phyloP scores from a whole-genome alignment of 1,139 yeast genomes.

The Debaryomyces udenii region DNA sequence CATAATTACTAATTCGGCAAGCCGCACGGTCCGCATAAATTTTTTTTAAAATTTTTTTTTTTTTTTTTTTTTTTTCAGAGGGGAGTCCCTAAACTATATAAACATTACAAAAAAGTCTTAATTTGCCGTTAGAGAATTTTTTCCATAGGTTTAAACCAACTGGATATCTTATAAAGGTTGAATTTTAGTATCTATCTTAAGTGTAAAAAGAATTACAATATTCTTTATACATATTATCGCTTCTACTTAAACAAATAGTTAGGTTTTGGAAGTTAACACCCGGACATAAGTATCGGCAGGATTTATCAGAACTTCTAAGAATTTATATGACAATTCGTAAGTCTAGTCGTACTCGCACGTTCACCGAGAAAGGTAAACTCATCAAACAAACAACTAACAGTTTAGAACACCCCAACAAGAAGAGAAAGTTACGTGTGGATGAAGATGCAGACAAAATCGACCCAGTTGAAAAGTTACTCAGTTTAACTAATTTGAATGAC shows the following conservation, averaged over 20 bases:
- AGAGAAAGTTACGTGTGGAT: conserved; percentile 17
- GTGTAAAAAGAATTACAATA: background rate
- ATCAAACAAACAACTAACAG: conserved; percentile 17
- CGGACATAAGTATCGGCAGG: conserved; percentile 1
- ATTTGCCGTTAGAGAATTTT: conserved; percentile 6
- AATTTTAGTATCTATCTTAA: conserved; percentile 1
- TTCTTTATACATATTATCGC: conserved; percentile 1
- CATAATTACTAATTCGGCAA: background rate
- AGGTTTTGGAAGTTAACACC: conserved; percentile 1
- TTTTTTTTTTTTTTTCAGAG: conserved; percentile 9
- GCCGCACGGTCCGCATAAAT: conserved; percentile 11
- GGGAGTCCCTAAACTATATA: conserved; percentile 8
- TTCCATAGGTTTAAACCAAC: background rate
- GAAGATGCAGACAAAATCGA: conserved; percentile 39
- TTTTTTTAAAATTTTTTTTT: conserved; percentile 8
- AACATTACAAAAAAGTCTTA: conserved; percentile 4
- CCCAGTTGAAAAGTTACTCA: conserved; percentile 48
- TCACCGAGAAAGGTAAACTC: conserved; percentile 24
- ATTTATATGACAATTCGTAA: conserved; percentile 32
- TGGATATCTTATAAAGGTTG: conserved; percentile 1
- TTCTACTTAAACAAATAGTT: conserved; percentile 3
- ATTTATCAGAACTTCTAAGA: conserved; percentile 9
- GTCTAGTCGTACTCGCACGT: conserved; percentile 34
- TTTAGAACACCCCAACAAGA: conserved; percentile 16
- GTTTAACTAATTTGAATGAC: conserved; percentile 37